Base-by-base conservation (phyloP, 768 basidiomycete genomes). In the Galerina marginata region DNA sequence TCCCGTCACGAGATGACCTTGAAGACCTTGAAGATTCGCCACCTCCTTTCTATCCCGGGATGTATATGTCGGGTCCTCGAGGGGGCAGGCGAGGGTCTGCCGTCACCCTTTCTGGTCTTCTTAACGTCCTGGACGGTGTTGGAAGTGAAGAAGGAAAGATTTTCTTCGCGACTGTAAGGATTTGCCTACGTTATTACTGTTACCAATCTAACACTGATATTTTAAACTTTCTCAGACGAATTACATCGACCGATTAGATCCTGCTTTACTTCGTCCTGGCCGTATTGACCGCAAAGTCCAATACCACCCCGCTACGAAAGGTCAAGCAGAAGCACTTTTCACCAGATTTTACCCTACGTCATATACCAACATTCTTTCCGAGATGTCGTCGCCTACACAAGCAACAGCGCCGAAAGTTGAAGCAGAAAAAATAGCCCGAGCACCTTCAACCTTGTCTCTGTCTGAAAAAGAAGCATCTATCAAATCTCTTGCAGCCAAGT, bases 111-210 rank as follows among this genome's bases (percentile, higher is more conserved):
- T 83, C 82, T 1, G 85, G 85, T 0, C 68, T 87, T 9, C 66
- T 88, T 33, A 88, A 88, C 65, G 82, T 86, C 6, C 72, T 87
- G 20, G 86, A 88, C 65, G 86, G 86, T 3, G 81, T 86, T 11
- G 83, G 82, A 3, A 84, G 84, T 66, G 84, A 87, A 61, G 86
- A 86, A 65, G 86, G 86, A 10, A 84, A 83, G 60, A 69, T 88
- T 14, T 82, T 86, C 63, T 86, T 88, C 56, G 84, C 85, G 0
- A 88, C 86, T 9, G 83, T 82, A 48, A 51, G 79, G 67, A 14
- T 25, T 29, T 57, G 58, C 15, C 4, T 25, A 38, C 36, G n/a
- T 26, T 29, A 14, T 50, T 26, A 25, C 10, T 14, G 5, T 20
- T 25, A 12, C 33, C 39, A 23, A 29, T 6, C 23, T 9, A 49